These are phyloP conservation scores for Schizophyllum amplum DNA, from an alignment of 1,284 basidiomycete species.

Conservation along the genomic window DNA sequence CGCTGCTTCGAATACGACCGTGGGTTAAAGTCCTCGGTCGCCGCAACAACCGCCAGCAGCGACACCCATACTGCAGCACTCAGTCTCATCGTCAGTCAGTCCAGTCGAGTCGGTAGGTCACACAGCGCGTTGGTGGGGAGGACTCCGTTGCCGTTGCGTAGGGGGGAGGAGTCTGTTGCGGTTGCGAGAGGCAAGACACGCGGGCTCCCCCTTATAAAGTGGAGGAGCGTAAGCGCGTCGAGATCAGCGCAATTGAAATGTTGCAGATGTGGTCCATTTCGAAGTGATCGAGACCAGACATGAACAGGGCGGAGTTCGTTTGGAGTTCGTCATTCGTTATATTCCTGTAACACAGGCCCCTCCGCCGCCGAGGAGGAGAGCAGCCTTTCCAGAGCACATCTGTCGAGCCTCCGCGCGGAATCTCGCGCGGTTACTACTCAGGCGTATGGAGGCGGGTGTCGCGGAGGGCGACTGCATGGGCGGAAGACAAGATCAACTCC, in stretches of 20 bases:
- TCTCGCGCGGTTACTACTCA: too few species aligned
- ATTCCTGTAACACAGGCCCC: not conserved
- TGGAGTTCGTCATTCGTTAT: not conserved
- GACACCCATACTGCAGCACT: not conserved
- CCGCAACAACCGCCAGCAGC: not conserved
- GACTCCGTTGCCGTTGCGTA: not conserved
- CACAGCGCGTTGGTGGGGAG: too few species aligned
- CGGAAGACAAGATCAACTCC: not conserved
- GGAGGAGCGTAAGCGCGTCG: not conserved
- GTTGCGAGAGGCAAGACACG: not conserved
- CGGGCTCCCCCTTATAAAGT: not conserved
- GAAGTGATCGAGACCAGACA: not conserved
- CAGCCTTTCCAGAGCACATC: not conserved
- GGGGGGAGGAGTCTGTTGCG: not conserved
- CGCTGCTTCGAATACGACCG: conserved; percentile 20
- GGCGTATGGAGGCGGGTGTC: not conserved
- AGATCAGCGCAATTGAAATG: not conserved
- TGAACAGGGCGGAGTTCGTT: too few species aligned
- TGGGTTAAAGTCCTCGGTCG: conserved; percentile 27
- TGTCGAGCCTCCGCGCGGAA: not conserved
- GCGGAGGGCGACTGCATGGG: not conserved
- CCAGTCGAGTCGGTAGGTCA: too few species aligned
- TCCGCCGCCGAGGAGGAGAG: not conserved
- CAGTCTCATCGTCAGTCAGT: not conserved
- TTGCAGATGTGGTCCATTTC: not conserved